phyloP scores from a whole-genome alignment of 306 rosid species.

The Elaeagnus macrophylla region DNA sequence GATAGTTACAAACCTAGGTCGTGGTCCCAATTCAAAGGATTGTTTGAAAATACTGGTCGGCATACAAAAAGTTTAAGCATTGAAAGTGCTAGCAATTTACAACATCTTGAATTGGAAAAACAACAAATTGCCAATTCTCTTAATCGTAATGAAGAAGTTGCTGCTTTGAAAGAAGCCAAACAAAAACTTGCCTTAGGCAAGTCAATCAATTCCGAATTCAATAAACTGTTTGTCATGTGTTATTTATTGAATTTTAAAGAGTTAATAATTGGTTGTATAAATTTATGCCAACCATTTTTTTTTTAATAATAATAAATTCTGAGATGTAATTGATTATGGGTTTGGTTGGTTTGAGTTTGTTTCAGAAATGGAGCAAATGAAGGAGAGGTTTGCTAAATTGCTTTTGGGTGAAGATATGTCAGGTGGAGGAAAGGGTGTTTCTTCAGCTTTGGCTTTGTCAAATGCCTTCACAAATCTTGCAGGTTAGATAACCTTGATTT shows the following conservation, averaged over 20 bases:
- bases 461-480: conserved; percentile 96
- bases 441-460: conserved; percentile 94
- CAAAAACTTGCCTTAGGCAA: conserved; percentile 22
- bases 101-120: conserved; percentile 27
- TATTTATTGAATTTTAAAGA: no score
- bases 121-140: conserved; percentile 17
- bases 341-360: conserved; percentile 1
- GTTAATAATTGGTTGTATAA: no score
- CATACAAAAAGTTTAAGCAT: conserved; percentile 63
- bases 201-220: not conserved
- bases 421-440: conserved; percentile 97
- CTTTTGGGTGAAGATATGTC: conserved; percentile 98
- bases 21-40: conserved; percentile 24
- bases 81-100: conserved; percentile 31
- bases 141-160: conserved; percentile 35
- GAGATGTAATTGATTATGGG: no score
- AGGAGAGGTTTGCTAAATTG: conserved; percentile 84
- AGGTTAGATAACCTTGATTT: conserved; percentile 25
- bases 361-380: conserved; percentile 87
- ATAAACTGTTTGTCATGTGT: no score
- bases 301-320: no score
- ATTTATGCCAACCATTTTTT: no score
- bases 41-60: conserved; percentile 25
- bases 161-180: conserved; percentile 36
- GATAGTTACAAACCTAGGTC: conserved; percentile 22